Conservation (phyloP, 306 rosid species). For the Carpinus viminea region DNA sequence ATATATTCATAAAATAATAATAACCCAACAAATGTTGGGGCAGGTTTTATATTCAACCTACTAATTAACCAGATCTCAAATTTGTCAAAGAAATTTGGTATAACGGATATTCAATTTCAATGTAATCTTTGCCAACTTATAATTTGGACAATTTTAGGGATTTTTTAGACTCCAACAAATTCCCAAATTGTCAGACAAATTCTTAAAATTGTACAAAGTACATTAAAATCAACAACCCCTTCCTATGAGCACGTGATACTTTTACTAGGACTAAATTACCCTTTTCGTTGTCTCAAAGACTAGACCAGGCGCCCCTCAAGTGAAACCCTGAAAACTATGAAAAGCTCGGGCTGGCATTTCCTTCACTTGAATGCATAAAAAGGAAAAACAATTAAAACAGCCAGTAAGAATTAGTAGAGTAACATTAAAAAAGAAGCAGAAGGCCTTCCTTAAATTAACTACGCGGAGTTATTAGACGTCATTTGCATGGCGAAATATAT, state of each 20-base stretch:
- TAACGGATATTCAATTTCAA: too few species aligned
- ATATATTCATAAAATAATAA: too few species aligned
- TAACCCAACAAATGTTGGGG: too few species aligned
- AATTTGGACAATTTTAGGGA: too few species aligned
- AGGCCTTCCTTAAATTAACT: neutral
- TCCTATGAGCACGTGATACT: constrained; percentile 17
- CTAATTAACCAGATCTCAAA: too few species aligned
- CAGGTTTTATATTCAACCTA: too few species aligned
- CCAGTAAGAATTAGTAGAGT: neutral
- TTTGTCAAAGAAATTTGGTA: too few species aligned
- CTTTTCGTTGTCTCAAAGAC: constrained; percentile 9
- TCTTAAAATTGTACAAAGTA: constrained; percentile 14
- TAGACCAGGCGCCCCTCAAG: constrained; percentile 1
- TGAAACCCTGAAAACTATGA: constrained; percentile 29
- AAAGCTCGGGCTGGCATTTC: neutral
- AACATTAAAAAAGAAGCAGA: constrained; percentile 28
- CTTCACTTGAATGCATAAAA: neutral
- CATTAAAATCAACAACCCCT: neutral
- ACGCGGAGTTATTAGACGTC: constrained; percentile 20
- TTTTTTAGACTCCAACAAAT: too few species aligned
- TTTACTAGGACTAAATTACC: neutral
- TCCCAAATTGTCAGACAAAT: constrained; percentile 26
- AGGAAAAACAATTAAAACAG: neutral
- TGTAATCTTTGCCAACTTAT: too few species aligned
- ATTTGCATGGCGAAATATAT: constrained; percentile 34